Conservation (phyloP, 768 basidiomycete genomes). For the Termitomyces heimii region DNA sequence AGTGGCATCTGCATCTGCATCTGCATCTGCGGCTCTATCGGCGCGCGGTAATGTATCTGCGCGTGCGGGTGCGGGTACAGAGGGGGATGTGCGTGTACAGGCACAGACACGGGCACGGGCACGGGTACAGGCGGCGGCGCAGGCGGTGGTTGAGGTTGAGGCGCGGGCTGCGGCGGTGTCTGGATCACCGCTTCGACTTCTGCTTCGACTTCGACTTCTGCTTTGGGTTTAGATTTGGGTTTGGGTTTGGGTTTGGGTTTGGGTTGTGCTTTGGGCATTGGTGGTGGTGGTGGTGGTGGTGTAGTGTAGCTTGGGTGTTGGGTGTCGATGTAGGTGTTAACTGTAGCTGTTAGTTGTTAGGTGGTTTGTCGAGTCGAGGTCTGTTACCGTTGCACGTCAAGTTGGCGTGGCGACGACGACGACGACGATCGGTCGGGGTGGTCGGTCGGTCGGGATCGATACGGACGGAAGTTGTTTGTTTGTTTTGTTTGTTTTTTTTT, state of each 20-base stretch:
- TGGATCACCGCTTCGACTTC: no score
- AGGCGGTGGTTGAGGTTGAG: neutral
- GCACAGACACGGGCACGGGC: neutral
- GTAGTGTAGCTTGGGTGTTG: no score
- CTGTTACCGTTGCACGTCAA: no score
- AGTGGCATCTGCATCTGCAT: neutral
- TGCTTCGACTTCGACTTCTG: no score
- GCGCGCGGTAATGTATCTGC: neutral
- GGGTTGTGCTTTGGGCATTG: neutral
- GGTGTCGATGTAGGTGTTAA: no score
- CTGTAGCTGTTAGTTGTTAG: no score
- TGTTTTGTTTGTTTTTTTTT: no score
- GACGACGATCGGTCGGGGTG: no score
- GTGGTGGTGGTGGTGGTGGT: no score
- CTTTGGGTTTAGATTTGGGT: no score
- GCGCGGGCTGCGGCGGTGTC: no score
- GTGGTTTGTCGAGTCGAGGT: no score
- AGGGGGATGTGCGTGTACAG: neutral
- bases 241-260: neutral
- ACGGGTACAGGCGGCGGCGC: neutral
- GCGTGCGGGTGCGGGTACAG: neutral
- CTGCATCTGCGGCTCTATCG: constrained; percentile 22
- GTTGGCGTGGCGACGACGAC: neutral
- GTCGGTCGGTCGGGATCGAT: neutral
- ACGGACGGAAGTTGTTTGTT: neutral